Evolutionary conservation across 306 rosid genomes (phyloP).

Genomic region (Trifolium pratense): DNA sequence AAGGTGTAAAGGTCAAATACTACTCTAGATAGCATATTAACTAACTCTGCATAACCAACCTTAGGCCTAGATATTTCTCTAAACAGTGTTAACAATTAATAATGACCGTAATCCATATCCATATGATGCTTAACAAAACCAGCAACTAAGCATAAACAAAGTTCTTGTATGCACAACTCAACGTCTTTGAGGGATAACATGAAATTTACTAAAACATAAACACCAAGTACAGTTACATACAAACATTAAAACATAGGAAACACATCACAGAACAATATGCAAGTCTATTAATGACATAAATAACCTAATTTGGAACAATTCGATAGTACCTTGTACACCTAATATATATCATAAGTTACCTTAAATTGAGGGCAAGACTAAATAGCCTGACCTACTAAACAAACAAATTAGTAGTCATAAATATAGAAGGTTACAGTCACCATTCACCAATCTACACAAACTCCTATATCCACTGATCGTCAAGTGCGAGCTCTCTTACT

Average conservation of each 20-base stretch:
- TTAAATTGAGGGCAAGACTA: constrained; percentile 43
- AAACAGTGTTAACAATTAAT: background rate
- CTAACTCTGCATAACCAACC: background rate
- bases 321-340: constrained; percentile 37
- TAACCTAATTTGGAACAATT: constrained; percentile 39
- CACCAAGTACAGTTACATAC: constrained; percentile 37
- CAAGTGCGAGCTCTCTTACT: constrained; percentile 80
- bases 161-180: background rate
- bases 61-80: background rate
- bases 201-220: constrained; percentile 27
- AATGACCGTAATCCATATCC: background rate
- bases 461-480: constrained; percentile 27
- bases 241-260: constrained; percentile 41
- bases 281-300: constrained; percentile 37
- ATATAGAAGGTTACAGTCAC: constrained; percentile 15
- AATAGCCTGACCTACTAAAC: constrained; percentile 55
- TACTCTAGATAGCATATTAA: no score
- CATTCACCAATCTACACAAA: constrained; percentile 4
- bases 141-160: background rate
- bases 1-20: no score
- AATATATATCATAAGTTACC: constrained; percentile 50
- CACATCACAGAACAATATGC: constrained; percentile 37
- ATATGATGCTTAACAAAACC: background rate
- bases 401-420: constrained; percentile 54
- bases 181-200: background rate